phyloP scores from a whole-genome alignment of 257 asterid species.

The Prunella vulgaris region DNA sequence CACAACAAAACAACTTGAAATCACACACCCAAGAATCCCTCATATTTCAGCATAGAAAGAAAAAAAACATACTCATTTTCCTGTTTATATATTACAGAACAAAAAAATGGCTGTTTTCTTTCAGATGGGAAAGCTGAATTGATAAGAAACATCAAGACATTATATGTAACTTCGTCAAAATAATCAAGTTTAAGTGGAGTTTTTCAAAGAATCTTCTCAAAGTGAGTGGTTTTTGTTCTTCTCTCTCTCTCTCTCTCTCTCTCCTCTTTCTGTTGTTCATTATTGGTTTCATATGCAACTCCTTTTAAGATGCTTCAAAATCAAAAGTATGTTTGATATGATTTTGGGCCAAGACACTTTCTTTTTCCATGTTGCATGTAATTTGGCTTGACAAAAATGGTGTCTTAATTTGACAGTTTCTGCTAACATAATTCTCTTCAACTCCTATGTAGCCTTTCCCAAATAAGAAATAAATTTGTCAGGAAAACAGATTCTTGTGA shows the following conservation, averaged over 20 bases:
- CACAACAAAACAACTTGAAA: slow-evolving; percentile 9
- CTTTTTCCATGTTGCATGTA: background rate
- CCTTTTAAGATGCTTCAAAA: background rate
- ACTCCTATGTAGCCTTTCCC: background rate
- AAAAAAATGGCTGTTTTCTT: slow-evolving; percentile 2
- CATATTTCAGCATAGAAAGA: background rate
- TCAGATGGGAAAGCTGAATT: slow-evolving; percentile 16
- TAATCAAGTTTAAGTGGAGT: slow-evolving; percentile 6
- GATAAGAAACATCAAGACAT: background rate
- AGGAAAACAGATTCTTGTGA: background rate
- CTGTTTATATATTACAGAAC: background rate
- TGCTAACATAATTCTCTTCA: background rate
- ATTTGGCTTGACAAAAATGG: background rate
- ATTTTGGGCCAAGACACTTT: background rate
- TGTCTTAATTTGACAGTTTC: background rate
- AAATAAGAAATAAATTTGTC: background rate
- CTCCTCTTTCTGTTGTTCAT: background rate
- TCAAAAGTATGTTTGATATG: background rate
- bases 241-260: background rate
- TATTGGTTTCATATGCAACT: background rate
- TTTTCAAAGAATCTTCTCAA: slow-evolving; percentile 18
- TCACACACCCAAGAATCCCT: background rate
- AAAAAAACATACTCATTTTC: background rate
- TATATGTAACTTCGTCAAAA: slow-evolving; percentile 18
- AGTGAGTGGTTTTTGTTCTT: slow-evolving; percentile 32